Base-by-base conservation (phyloP, 179 eudicot genomes). In the Beta lomatogona region DNA sequence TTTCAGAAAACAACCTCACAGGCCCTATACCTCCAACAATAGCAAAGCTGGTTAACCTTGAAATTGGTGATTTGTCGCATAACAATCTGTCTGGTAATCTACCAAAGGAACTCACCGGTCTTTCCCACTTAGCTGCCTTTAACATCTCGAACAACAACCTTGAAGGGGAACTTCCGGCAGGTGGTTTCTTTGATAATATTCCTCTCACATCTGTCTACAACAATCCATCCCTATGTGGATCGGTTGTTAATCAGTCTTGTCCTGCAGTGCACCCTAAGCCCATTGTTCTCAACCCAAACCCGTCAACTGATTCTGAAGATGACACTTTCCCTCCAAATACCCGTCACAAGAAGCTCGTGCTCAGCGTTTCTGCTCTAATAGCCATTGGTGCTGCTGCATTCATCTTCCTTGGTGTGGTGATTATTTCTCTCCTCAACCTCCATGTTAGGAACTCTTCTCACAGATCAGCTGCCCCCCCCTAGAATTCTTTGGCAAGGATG, bases 211-310 rank as follows among this genome's bases (percentile, higher is more conserved):
- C 98, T 2, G 91, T 94, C 21, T 71, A 75, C 8, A 90, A 85
- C 21, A 94, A 94, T 75, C 97, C 98, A 19, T 89, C 92, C 61
- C 82, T 94, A 59, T 94, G 98, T 79, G 98, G 98, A 25, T 90
- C 97, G 22, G 77, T 91, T 15, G 86, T 91, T 68, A 93, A 88
- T 73, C 90, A 87, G 77, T 85, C 94, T 15, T 94, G 98, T 80
- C 94, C 95, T 54, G 86, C 94, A 55, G 91, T 90, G 82, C 98
- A 91, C 72, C 98, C 95, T 19, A 94, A 94, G 79, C 98, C 98
- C 10, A 90, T 94, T 68, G 98, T 94, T 65, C 92, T 94, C 25
- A 94, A 94, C 85, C 98, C 98, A 1, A 91, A 93, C 85, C 86
- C 93, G 2, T 87, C 97, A 31, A 80, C 95, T 12, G 84, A 84